Evolutionary conservation across 2,329 filamentous ascomycete genomes (phyloP), one percentile per base, ranked within the genome.

Genomic region (Pyricularia pennisetigena): DNA sequence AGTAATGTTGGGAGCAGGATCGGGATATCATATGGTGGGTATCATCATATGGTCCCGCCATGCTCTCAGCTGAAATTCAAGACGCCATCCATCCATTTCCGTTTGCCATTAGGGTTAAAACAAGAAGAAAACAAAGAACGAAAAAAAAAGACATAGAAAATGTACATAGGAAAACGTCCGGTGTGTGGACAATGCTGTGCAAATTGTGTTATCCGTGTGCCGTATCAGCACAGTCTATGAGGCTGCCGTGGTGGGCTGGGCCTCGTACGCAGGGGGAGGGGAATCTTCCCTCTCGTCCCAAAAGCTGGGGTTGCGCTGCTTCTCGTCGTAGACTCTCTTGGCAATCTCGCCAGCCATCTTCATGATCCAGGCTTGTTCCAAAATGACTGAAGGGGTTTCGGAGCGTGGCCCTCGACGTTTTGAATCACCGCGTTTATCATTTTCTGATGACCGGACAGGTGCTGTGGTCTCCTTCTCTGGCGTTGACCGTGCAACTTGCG

Each of bases 331-430:
- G 71, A 97, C 93, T 68, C 92, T 90, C 66, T 89, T 84, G 49
- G 93, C 93, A 73, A 98, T 94, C 78, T 98, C 95, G 71, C 89
- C 90, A 5, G 94, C 94, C 87, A 99, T 95, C 81, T 97, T 95
- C 81, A 90, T 88, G 79, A 95, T 90, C 91, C 92, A 95, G 2
- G 91, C 92, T 77, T 93, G 90, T 76, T 93, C 90, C 29, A 92
- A 81, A 65, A 93, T 91, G 30, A 84, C 82, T 0, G 85, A 85
- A 14, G 84, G 82, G 5, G 80, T 82, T 35, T 86, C 84, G 0
- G 82, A 83, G 71, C 74, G 74, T 69, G 72, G 54, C 72, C 75
- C 66, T 78, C 57, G 57, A 61, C 57, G 57, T 61, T 61, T 61
- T 24, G 57, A 61, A 7, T n/a, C 24, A 8, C n/a, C 12, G 57